These are phyloP conservation scores for Trichoderma sp. DNA, from an alignment of 2,329 filamentous ascomycete genomes.

Conservation along the genomic window DNA sequence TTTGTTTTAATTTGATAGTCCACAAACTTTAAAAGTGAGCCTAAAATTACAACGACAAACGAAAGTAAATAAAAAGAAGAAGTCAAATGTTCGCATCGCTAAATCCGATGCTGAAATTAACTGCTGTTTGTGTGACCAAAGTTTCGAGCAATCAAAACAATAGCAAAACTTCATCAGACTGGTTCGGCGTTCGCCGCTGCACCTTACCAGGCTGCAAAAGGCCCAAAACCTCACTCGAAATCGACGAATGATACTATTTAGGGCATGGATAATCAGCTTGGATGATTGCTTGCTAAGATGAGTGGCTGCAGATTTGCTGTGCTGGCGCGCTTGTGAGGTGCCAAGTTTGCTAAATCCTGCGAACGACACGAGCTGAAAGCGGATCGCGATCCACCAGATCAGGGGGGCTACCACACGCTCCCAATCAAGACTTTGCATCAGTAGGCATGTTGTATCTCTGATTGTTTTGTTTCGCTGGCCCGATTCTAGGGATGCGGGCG, in stretches of 20 bases:
- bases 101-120: neutral
- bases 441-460: neutral
- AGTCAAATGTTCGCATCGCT: neutral
- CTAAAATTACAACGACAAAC: neutral
- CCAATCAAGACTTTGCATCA: neutral
- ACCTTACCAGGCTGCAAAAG: neutral
- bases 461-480: neutral
- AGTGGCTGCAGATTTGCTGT: slow-evolving; percentile 1
- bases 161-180: neutral
- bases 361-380: neutral
- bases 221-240: neutral
- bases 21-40: neutral
- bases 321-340: neutral
- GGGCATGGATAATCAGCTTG: neutral
- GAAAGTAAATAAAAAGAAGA: neutral
- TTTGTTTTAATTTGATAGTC: neutral
- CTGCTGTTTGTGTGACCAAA: neutral
- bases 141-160: neutral
- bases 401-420: neutral
- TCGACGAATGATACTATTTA: neutral
- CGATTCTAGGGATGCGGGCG: neutral
- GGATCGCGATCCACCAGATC: neutral
- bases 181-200: neutral
- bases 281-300: neutral
- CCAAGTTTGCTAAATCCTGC: neutral